Conservation (phyloP, 1,284 basidiomycete genomes). For the Erythrobasidium hasegawianum region DNA sequence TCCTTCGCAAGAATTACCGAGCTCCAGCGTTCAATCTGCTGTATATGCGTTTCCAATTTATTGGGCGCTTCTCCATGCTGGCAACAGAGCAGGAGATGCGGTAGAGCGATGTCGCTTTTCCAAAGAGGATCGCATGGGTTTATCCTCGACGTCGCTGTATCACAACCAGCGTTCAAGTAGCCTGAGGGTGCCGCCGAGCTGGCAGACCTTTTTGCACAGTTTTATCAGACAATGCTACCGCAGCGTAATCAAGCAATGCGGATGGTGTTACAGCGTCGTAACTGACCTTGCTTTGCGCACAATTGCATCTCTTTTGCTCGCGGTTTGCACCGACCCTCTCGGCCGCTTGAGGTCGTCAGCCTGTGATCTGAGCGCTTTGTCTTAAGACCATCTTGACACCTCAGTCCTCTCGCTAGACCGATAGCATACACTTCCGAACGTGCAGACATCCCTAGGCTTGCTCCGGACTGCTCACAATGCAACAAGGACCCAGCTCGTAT, state of each 20-base stretch:
- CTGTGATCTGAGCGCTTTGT: no score
- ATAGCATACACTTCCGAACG: no score
- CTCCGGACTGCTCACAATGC: not conserved
- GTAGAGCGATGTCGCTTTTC: constrained; percentile 31
- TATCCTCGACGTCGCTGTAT: constrained; percentile 9
- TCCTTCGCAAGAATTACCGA: constrained; percentile 30
- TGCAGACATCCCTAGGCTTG: no score
- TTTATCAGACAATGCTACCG: no score
- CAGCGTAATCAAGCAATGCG: not conserved
- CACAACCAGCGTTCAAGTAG: constrained; percentile 30
- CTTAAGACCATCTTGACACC: no score
- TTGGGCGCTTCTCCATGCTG: constrained; percentile 28
- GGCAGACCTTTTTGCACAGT: constrained; percentile 22
- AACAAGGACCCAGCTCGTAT: constrained; percentile 11
- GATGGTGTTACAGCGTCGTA: no score
- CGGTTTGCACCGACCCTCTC: no score
- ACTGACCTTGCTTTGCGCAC: no score
- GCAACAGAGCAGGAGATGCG: constrained; percentile 34
- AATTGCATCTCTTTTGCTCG: no score
- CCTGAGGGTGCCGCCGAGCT: constrained; percentile 21
- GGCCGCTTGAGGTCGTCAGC: no score
- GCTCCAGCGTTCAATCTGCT: constrained; percentile 32
- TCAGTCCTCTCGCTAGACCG: no score
- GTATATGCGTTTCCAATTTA: not conserved
- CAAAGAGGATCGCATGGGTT: constrained; percentile 24